phyloP scores from a whole-genome alignment of 345 rosid species.

The Acer saccharum region DNA sequence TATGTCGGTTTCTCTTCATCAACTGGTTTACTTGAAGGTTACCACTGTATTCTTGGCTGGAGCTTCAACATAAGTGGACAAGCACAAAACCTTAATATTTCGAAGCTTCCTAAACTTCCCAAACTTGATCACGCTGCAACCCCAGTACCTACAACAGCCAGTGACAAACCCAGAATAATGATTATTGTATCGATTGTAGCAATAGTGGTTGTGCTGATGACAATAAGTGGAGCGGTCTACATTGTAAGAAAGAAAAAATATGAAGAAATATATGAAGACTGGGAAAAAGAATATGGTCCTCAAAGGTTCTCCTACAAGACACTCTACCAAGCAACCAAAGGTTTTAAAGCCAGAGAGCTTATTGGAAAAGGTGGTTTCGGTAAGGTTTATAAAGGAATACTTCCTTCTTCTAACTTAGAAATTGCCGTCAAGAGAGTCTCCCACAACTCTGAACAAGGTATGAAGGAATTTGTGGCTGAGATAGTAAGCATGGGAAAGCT shows the following conservation, averaged over 20 bases:
- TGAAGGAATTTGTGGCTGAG: constrained; percentile 57
- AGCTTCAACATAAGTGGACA: no score
- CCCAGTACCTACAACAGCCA: no score
- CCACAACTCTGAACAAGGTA: constrained; percentile 39
- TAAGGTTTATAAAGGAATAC: constrained; percentile 44
- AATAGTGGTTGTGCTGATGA: constrained; percentile 13
- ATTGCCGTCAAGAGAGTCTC: constrained; percentile 55
- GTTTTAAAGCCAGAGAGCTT: constrained; percentile 38
- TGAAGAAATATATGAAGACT: constrained; percentile 44
- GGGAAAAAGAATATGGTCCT: constrained; percentile 55
- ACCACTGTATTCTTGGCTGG: no score
- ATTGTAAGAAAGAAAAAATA: constrained; percentile 22
- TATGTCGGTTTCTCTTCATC: constrained; percentile 55
- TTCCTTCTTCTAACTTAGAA: constrained; percentile 22
- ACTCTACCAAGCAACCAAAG: constrained; percentile 48
- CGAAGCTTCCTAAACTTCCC: no score
- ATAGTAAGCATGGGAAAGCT: constrained; percentile 47
- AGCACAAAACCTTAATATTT: no score
- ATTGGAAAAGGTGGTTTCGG: constrained; percentile 57
- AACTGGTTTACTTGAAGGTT: constrained; percentile 28
- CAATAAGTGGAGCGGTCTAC: constrained; percentile 23
- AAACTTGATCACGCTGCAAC: no score
- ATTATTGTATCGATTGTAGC: constrained; percentile 25
- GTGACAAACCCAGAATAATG: no score
- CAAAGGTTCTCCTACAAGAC: constrained; percentile 41